Evolutionary conservation across 108 stramenopile species (phyloP).

Genomic region (Cyclotella distinguenda): DNA sequence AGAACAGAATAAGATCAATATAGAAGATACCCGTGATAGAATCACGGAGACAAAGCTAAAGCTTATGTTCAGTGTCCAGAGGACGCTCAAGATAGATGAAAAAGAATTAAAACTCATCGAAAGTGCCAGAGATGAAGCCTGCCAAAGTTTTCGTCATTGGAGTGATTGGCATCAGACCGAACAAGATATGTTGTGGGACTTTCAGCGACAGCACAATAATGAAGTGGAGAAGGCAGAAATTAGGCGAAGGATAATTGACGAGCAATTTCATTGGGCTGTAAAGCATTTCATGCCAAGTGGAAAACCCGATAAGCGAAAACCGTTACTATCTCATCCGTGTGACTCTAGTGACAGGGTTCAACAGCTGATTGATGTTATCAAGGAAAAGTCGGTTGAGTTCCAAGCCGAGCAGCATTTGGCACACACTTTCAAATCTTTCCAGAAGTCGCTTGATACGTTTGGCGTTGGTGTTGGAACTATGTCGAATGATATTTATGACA

Average conservation of each 20-base stretch:
- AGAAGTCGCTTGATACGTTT: conserved; percentile 17
- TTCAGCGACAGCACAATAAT: conserved; percentile 29
- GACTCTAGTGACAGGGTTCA: conserved; percentile 7
- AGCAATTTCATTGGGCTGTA: conserved; percentile 37
- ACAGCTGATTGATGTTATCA: conserved; percentile 5
- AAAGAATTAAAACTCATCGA: conserved; percentile 13
- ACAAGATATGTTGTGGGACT: conserved; percentile 35
- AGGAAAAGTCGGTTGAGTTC: conserved; percentile 7
- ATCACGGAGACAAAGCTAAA: conserved; percentile 41
- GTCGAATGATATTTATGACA: neutral
- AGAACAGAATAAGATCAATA: conserved; percentile 40
- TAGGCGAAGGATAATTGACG: conserved; percentile 20
- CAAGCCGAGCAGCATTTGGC: conserved; percentile 1
- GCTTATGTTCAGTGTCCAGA: conserved; percentile 27
- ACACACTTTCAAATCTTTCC: conserved; percentile 26
- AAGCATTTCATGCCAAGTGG: conserved; percentile 30
- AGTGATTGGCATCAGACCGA: conserved; percentile 38
- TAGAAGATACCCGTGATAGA: conserved; percentile 34
- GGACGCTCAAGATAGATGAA: conserved; percentile 13
- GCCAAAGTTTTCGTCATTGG: conserved; percentile 23
- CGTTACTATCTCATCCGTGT: neutral
- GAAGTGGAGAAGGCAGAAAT: conserved; percentile 19
- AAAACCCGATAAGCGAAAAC: conserved; percentile 39
- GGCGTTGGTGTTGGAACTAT: neutral
- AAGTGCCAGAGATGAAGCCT: conserved; percentile 13